phyloP scores from a whole-genome alignment of 2,329 filamentous ascomycete species.

The Aspergillus cejpii region DNA sequence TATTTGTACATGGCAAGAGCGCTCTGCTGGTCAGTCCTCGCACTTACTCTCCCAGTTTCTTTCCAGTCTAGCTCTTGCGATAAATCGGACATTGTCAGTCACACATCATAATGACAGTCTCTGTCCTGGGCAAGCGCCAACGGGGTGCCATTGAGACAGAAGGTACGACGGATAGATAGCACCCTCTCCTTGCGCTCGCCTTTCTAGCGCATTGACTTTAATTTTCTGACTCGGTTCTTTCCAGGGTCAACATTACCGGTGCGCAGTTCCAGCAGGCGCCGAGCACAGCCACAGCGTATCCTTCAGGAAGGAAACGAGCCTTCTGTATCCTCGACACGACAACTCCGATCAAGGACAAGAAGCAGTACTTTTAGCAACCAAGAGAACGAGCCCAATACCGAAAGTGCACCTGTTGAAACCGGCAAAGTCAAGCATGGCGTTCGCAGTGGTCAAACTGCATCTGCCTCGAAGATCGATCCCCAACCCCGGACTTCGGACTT shows the following conservation, averaged over 20 bases:
- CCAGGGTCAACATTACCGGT: conserved; percentile 25
- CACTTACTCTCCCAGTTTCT: conserved; percentile 4
- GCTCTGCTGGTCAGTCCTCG: neutral
- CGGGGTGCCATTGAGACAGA: conserved; percentile 33
- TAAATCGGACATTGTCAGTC: conserved; percentile 8
- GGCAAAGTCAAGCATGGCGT: conserved; percentile 46
- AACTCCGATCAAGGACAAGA: conserved; percentile 35
- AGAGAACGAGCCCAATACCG: conserved; percentile 23
- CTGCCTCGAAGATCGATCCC: conserved; percentile 44
- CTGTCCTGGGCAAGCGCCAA: conserved; percentile 42
- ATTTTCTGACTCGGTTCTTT: conserved; percentile 14
- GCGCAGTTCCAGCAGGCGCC: conserved; percentile 43
- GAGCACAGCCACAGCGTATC: conserved; percentile 40
- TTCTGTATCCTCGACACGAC: conserved; percentile 23
- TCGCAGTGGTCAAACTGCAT: conserved; percentile 39
- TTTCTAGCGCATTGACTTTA: neutral
- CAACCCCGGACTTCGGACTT: conserved; percentile 39
- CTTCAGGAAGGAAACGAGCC: conserved; percentile 29
- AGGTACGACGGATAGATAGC: conserved; percentile 30
- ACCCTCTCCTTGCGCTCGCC: neutral
- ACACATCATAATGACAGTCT: conserved; percentile 33
- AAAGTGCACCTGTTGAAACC: conserved; percentile 25
- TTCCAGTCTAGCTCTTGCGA: conserved; percentile 17
- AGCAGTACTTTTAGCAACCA: conserved; percentile 20
- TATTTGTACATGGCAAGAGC: neutral